Base-by-base conservation (phyloP, 2,329 filamentous ascomycete genomes). In the Aspergillus pseudotamarii region DNA sequence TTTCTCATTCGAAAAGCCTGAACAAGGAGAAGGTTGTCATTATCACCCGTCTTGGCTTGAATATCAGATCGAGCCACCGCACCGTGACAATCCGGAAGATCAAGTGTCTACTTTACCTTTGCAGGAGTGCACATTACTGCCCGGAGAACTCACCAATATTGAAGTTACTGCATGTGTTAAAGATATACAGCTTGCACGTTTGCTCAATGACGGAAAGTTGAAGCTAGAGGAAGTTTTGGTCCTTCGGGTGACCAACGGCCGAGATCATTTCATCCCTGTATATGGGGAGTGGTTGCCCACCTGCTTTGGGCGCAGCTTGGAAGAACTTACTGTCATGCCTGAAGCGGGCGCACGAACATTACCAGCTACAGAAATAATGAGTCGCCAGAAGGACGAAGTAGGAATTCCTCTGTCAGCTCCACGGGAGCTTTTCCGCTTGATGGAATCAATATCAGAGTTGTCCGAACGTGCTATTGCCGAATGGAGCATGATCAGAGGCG, bases 261-360 rank as follows among this genome's bases (percentile, higher is more conserved):
- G 93, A 55, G 95, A 99, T 71, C 91, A 98, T 73, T 99, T 99
- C 74, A 87, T 99, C 45, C 90, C 93, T 0, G 83, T 97, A 0
- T 88, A 86, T 28, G 95, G 87, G 0, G 82, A 80, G 1, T 99
- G 95, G 94, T 81, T 90, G 4, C 91, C 91, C 10, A 93, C 92
- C 0, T 91, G 89, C 70, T 91, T 98, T 56, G 92, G 92, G 0
- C 88, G 92, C 43, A 94, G 91, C 0, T 85, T 99, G n/a, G 90
- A 94, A 64, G 94, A 96, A 72, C 84, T 99, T 10, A 92, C 96
- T 57, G 88, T 90, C 21, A 88, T 97, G 5, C 94, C 95, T 0
- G 89, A 94, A 86, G 83, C 85, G 21, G 86, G 86, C 12, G 93
- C 94, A 5, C 90, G 95, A 6, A 91, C 91, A 62, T 82, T 93